Base-by-base conservation (phyloP, 2,329 filamentous ascomycete genomes). In the Pseudogymnoascus sp. region DNA sequence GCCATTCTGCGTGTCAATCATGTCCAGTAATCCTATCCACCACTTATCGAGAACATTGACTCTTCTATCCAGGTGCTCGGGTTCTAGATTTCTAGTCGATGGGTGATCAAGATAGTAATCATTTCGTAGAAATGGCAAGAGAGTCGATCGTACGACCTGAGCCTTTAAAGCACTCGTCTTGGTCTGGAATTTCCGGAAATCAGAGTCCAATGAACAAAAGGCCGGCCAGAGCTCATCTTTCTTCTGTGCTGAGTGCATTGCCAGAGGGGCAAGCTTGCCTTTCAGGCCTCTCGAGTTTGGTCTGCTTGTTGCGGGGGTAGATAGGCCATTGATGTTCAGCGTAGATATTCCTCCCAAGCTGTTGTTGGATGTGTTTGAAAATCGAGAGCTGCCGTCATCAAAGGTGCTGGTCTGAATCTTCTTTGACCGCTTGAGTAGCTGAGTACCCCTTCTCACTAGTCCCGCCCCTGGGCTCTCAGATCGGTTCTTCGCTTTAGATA, bases 1-100 rank as follows among this genome's bases (percentile, higher is more conserved):
- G 65, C 88, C 87, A 71, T 88, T 84, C 65, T 82, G 82, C 43
- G 87, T 87, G 69, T 87, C 83, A 23, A 90, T 79, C 73, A 89
- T 83, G 65, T 89, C 87, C 41, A 90, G 73, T 55, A 91, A 75
- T 1, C 83, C 86, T 40, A 81, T 86, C 88, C 88, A 91, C 88
- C 88, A 91, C 70, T 88, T 88, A 71, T 90, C 89, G 62, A 90
- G 76, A 60, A 89, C 87, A 62, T 83, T 86, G 2, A 85, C 78
- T 58, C 88, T 80, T 33, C 87, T 79, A 69, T 90, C 88, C 38
- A 91, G 75, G 71, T 90, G 88, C 75, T 90, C 88, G 0, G 87
- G 81, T 31, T 86, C 77, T 23, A 90, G 75, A 35, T 74, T 78
- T 66, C 79, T 80, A 66, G 81, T 84, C 5, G 86, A 88, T 4